Percentiles rank a stretch among this genome's conserved stretches.
Conservation (phyloP, 805 yeast genomes). For the Blastobotrys terrestris region DNA sequence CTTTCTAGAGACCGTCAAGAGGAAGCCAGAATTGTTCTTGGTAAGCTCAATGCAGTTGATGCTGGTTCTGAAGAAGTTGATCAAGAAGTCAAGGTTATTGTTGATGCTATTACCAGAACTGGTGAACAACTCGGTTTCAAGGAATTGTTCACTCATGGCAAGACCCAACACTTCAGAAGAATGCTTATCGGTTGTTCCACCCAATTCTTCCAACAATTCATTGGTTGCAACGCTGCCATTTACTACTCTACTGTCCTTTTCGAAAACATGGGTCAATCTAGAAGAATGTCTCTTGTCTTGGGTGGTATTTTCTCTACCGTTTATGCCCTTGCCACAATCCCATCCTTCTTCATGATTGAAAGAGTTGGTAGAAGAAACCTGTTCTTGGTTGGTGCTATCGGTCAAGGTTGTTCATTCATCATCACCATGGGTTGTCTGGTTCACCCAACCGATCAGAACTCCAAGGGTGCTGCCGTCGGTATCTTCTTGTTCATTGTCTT, state of each 20-base stretch:
- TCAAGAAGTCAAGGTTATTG: constrained; percentile 15
- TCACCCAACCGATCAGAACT: constrained; percentile 11
- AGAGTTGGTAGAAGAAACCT: constrained; percentile 59
- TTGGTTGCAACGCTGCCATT: constrained; percentile 29
- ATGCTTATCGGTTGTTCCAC: constrained; percentile 57
- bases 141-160: constrained; percentile 38
- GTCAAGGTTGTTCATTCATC: constrained; percentile 37
- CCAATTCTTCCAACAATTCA: constrained; percentile 37
- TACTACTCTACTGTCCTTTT: constrained; percentile 23
- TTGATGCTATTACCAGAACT: constrained; percentile 16
- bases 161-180: constrained; percentile 56
- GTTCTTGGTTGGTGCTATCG: constrained; percentile 44
- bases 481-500: constrained; percentile 20
- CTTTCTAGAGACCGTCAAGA: constrained; percentile 58
- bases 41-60: constrained; percentile 34
- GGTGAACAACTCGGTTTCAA: constrained; percentile 15
- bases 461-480: constrained; percentile 23
- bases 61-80: constrained; percentile 10
- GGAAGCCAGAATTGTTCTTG: constrained; percentile 43
- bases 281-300: constrained; percentile 18
- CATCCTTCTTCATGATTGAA: constrained; percentile 33
- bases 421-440: constrained; percentile 21
- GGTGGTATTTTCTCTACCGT: constrained; percentile 23
- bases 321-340: constrained; percentile 22
- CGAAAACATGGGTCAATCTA: constrained; percentile 14